phyloP scores from a whole-genome alignment of 352 stramenopile genomes.

The Aphanomyces invadans region DNA sequence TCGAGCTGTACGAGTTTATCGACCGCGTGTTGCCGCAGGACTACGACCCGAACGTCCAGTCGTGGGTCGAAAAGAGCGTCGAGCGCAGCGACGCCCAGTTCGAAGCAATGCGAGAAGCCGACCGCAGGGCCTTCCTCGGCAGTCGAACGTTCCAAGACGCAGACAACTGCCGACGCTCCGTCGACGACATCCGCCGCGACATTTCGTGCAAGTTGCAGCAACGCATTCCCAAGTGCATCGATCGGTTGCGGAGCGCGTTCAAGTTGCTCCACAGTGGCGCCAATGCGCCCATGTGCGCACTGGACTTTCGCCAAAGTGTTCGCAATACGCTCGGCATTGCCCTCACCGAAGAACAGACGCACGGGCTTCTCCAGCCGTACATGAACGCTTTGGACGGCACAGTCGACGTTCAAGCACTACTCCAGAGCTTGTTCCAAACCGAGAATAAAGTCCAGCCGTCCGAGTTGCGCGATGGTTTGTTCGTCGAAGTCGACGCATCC shows the following conservation, averaged over 20 bases:
- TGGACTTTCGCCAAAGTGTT: constrained; percentile 66
- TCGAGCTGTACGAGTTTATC: constrained; percentile 81
- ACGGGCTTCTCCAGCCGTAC: constrained; percentile 52
- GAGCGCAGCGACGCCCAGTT: constrained; percentile 57
- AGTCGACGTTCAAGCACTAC: constrained; percentile 70
- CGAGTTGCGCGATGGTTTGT: constrained; percentile 37
- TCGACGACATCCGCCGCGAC: constrained; percentile 55
- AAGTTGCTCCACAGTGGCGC: constrained; percentile 66
- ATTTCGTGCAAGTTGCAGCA: constrained; percentile 76
- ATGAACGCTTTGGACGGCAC: constrained; percentile 54
- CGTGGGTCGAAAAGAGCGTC: constrained; percentile 73
- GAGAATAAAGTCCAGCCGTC: constrained; percentile 48
- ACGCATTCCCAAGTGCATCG: constrained; percentile 62
- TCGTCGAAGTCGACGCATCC: not conserved
- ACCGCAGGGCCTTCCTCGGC: constrained; percentile 53
- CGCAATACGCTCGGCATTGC: constrained; percentile 75
- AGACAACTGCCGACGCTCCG: constrained; percentile 46
- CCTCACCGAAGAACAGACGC: constrained; percentile 63
- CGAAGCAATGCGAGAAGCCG: constrained; percentile 43
- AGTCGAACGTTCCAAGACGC: constrained; percentile 35
- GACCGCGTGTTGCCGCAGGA: constrained; percentile 60
- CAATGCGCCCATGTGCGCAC: constrained; percentile 58
- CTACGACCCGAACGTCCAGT: constrained; percentile 51
- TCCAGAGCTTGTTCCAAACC: constrained; percentile 57
- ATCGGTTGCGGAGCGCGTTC: constrained; percentile 71